These are phyloP conservation scores for Colletotrichum sp. DNA, from an alignment of 2,329 filamentous ascomycete genomes.

Conservation along the genomic window DNA sequence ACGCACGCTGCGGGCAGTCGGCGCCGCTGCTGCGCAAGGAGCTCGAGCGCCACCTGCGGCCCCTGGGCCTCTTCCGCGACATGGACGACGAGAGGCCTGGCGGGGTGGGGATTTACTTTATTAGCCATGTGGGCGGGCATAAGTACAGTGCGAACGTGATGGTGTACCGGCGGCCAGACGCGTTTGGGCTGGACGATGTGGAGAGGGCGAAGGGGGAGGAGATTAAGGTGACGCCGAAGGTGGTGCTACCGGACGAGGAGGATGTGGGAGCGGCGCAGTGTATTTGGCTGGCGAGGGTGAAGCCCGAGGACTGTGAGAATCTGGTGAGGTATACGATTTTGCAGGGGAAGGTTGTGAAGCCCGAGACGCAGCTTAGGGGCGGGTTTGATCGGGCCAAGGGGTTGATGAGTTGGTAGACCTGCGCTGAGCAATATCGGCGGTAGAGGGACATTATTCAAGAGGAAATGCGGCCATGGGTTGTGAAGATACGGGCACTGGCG, in stretches of 20 bases:
- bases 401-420: constrained; percentile 80
- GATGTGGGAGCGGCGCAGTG: constrained; percentile 78
- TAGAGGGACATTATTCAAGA: background rate
- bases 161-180: constrained; percentile 75
- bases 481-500: background rate
- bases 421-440: background rate
- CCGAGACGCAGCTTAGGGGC: constrained; percentile 81
- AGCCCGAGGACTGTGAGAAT: constrained; percentile 91
- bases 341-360: constrained; percentile 94
- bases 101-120: constrained; percentile 95
- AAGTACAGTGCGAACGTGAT: constrained; percentile 97
- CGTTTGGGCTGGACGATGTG: constrained; percentile 58
- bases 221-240: constrained; percentile 34
- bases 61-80: constrained; percentile 84
- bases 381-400: constrained; percentile 87
- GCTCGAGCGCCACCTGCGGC: constrained; percentile 86
- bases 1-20: constrained; percentile 92
- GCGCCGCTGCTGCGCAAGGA: constrained; percentile 89
- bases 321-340: constrained; percentile 87
- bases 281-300: constrained; percentile 88
- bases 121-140: constrained; percentile 94
- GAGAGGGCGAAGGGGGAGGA: constrained; percentile 40
- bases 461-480: background rate
- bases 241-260: constrained; percentile 36
- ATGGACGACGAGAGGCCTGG: constrained; percentile 87